Conservation (phyloP, 768 basidiomycete genomes). For the Tricholoma terreum region DNA sequence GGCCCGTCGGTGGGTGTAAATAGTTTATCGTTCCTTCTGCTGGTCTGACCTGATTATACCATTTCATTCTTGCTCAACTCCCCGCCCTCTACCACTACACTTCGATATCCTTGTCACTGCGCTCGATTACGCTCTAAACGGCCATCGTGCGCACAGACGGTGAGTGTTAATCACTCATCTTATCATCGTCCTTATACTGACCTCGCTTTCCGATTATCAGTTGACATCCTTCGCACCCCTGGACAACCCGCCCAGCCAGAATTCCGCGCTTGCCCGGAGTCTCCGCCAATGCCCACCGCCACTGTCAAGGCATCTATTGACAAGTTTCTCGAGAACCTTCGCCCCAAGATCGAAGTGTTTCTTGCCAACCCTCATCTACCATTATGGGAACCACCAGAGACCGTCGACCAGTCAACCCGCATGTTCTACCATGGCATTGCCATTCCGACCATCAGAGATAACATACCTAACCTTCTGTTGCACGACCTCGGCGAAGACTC, state of each 20-base stretch:
- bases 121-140: too few relatives aligned
- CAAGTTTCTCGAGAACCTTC: not conserved
- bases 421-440: not conserved
- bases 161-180: not conserved
- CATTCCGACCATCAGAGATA: not conserved
- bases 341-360: not conserved
- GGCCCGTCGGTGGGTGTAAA: not conserved
- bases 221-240: not conserved
- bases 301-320: not conserved
- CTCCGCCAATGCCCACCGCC: not conserved
- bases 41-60: not conserved
- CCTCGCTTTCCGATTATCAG: not conserved
- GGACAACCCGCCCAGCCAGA: not conserved
- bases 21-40: not conserved
- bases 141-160: not conserved
- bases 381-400: not conserved
- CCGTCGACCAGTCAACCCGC: not conserved
- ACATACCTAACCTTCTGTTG: not conserved
- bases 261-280: not conserved
- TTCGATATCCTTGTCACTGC: too few relatives aligned
- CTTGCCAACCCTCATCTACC: conserved; percentile 1
- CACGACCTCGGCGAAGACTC: not conserved
- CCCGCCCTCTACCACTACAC: too few relatives aligned
- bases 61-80: too few relatives aligned
- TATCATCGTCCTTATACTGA: not conserved